Percentiles rank a stretch among this genome's conserved stretches.
phyloP scores from a whole-genome alignment of 257 asterid species.

The Jasminum sambac region DNA sequence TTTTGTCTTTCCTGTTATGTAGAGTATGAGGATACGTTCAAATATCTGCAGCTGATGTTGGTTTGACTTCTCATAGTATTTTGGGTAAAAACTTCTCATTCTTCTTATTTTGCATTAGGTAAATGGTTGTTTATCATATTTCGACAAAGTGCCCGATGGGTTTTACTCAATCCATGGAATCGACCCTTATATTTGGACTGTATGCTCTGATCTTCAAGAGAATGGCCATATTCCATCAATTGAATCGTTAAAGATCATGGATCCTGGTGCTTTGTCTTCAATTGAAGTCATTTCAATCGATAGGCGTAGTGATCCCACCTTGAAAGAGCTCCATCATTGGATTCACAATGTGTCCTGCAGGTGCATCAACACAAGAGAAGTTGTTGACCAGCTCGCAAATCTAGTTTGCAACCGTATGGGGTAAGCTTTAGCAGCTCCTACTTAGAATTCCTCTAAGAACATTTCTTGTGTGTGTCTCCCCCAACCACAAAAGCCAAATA shows the following conservation, averaged over 20 bases:
- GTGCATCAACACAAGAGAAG: conserved; percentile 65
- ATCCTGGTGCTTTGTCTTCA: conserved; percentile 55
- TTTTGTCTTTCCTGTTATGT: conserved; percentile 1
- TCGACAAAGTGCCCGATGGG: conserved; percentile 77
- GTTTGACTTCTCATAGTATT: conserved; percentile 11
- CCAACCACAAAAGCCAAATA: too few relatives aligned
- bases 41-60: conserved; percentile 6
- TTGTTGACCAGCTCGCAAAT: conserved; percentile 91
- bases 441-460: conserved; percentile 6
- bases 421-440: conserved; percentile 50
- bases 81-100: conserved; percentile 1
- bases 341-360: conserved; percentile 51
- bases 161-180: conserved; percentile 84
- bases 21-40: not conserved
- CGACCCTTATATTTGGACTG: conserved; percentile 92
- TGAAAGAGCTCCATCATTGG: conserved; percentile 79
- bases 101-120: conserved; percentile 49
- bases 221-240: conserved; percentile 88
- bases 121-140: conserved; percentile 88
- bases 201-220: conserved; percentile 84
- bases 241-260: conserved; percentile 67
- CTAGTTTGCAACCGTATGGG: conserved; percentile 92
- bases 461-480: too few relatives aligned
- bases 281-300: conserved; percentile 83
- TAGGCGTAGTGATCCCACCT: conserved; percentile 67